A percentile compares a stretch with the other conserved stretches of the same genome.
These are phyloP conservation scores for Fraxinus xanthoxyloides DNA, from an alignment of 305 asterid species.

Conservation along the genomic window DNA sequence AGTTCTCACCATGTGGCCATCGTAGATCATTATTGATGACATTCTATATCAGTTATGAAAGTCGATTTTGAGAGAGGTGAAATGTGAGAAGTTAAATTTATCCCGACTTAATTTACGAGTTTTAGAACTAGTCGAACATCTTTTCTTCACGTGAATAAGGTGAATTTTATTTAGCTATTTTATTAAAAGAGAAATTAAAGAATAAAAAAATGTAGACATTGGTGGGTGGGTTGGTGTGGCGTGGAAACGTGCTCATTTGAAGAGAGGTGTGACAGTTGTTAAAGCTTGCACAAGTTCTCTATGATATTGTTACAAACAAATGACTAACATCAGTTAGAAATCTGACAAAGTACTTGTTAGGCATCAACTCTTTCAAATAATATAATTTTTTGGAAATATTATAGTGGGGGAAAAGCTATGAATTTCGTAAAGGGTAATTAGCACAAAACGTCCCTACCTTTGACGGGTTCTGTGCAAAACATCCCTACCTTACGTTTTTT, in stretches of 20 bases:
- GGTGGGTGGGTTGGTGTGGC: neutral
- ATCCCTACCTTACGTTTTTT: too few species aligned
- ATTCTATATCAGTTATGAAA: too few species aligned
- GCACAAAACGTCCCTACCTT: too few species aligned
- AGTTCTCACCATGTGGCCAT: too few species aligned
- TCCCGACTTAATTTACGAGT: neutral
- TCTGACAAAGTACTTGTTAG: neutral
- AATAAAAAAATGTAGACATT: neutral
- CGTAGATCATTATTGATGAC: too few species aligned
- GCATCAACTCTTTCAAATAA: neutral
- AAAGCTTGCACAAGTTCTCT: neutral
- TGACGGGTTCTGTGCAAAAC: too few species aligned
- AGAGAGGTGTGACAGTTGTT: slow-evolving; percentile 7
- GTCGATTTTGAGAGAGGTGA: neutral
- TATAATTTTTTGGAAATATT: neutral
- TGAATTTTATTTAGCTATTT: too few species aligned
- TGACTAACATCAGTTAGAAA: slow-evolving; percentile 23
- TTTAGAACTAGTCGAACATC: neutral
- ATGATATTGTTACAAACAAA: slow-evolving; percentile 22
- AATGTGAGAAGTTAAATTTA: neutral
- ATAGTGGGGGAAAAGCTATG: too few species aligned
- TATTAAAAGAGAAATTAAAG: neutral
- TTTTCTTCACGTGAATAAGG: neutral
- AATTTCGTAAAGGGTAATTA: too few species aligned
- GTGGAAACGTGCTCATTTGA: neutral